phyloP scores from a whole-genome alignment of 2,329 filamentous ascomycete species.

The Talaromyces sp. region DNA sequence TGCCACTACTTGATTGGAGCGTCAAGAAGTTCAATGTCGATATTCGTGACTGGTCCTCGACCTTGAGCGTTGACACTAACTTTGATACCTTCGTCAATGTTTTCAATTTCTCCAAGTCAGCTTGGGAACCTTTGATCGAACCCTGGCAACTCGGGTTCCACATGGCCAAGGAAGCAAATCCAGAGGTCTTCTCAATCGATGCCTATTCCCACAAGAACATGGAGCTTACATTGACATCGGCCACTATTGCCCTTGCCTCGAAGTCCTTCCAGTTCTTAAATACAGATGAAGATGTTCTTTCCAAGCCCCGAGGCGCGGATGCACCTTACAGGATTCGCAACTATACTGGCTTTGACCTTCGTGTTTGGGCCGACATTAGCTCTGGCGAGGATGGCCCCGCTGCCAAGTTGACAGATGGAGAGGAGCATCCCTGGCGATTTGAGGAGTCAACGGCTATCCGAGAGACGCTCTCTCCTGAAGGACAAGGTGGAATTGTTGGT shows the following conservation, averaged over 20 bases:
- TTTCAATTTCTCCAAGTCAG: slow-evolving; percentile 98
- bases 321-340: slow-evolving; percentile 93
- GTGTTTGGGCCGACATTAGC: slow-evolving; percentile 77
- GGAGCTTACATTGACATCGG: slow-evolving; percentile 89
- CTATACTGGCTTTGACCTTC: slow-evolving; percentile 89
- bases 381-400: slow-evolving; percentile 69
- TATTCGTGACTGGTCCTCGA: slow-evolving; percentile 88
- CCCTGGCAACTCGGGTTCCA: slow-evolving; percentile 96
- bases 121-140: slow-evolving; percentile 95
- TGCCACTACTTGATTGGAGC: slow-evolving; percentile 91
- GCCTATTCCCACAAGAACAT: slow-evolving; percentile 86
- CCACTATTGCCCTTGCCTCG: slow-evolving; percentile 87
- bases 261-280: slow-evolving; percentile 92
- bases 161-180: slow-evolving; percentile 74
- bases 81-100: slow-evolving; percentile 95
- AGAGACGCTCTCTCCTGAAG: slow-evolving; percentile 86
- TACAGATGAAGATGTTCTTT: slow-evolving; percentile 85
- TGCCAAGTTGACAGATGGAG: slow-evolving; percentile 79
- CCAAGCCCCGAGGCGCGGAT: slow-evolving; percentile 88
- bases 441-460: slow-evolving; percentile 96
- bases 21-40: slow-evolving; percentile 85
- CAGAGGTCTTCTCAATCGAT: slow-evolving; percentile 78
- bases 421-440: slow-evolving; percentile 93
- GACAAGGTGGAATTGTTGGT: slow-evolving; percentile 75
- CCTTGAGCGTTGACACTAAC: slow-evolving; percentile 82